These are phyloP conservation scores for Boletus sensibilis DNA, from an alignment of 768 basidiomycete genomes.

Conservation along the genomic window DNA sequence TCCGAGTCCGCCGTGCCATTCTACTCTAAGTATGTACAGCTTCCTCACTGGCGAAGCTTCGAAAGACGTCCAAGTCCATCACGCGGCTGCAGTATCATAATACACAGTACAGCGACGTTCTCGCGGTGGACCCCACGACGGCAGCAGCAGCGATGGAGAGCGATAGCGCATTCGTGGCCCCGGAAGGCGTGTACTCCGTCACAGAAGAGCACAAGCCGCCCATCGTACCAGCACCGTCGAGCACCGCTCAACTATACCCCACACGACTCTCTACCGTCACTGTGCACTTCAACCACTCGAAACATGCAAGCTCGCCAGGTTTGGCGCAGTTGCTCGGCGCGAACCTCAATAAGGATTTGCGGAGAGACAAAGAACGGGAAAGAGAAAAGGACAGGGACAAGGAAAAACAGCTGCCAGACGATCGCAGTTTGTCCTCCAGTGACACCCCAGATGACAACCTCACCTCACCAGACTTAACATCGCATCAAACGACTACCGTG, in stretches of 20 bases:
- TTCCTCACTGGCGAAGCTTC: not conserved
- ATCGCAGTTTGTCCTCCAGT: conserved; percentile 77
- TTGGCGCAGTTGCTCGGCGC: conserved; percentile 68
- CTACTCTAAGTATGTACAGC: not conserved
- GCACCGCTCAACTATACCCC: conserved; percentile 44
- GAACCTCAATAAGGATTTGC: conserved; percentile 54
- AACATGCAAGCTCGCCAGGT: conserved; percentile 54
- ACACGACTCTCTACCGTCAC: conserved; percentile 61
- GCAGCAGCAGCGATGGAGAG: conserved; percentile 57
- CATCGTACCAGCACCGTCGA: conserved; percentile 40
- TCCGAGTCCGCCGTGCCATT: not conserved
- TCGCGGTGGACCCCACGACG: conserved; percentile 18
- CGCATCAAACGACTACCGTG: conserved; percentile 33
- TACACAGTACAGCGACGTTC: conserved; percentile 1
- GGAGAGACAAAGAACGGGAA: conserved; percentile 41
- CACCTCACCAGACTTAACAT: conserved; percentile 41
- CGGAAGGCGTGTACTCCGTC: conserved; percentile 86
- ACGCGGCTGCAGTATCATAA: not conserved
- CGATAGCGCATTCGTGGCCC: conserved; percentile 82
- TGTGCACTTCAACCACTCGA: conserved; percentile 60
- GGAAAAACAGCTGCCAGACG: conserved; percentile 45
- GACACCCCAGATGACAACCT: conserved; percentile 66
- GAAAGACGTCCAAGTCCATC: not conserved
- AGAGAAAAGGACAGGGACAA: conserved; percentile 42
- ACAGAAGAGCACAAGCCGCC: conserved; percentile 82